These are phyloP conservation scores for Ogataea siamensis DNA, from an alignment of 805 yeast species.

Conservation along the genomic window DNA sequence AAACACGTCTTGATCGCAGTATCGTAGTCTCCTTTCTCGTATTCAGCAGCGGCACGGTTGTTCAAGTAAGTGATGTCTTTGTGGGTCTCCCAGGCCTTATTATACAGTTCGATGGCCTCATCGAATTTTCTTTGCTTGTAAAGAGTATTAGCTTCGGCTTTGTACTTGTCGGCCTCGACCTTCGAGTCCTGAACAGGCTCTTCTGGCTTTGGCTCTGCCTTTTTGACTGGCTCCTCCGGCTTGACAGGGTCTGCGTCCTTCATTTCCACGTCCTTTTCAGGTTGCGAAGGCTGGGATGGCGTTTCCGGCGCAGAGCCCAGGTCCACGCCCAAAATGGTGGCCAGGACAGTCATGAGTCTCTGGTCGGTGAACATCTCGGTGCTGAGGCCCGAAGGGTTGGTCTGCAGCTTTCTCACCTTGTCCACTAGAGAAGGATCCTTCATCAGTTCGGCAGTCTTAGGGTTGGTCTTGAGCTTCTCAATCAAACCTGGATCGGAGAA, in stretches of 20 bases:
- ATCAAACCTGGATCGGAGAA: constrained; percentile 79
- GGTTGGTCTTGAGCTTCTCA: constrained; percentile 72
- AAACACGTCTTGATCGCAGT: constrained; percentile 78
- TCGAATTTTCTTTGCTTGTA: constrained; percentile 89
- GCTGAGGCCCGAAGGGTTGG: constrained; percentile 74
- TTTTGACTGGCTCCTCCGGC: constrained; percentile 25
- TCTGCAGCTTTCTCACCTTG: constrained; percentile 58
- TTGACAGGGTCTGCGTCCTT: constrained; percentile 27
- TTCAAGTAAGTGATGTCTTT: constrained; percentile 91
- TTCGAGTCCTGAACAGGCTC: constrained; percentile 36
- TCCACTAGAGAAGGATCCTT: constrained; percentile 81
- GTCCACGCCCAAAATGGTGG: constrained; percentile 81
- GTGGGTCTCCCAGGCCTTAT: constrained; percentile 78
- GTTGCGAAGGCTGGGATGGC: constrained; percentile 22
- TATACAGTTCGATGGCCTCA: constrained; percentile 84
- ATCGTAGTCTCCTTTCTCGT: constrained; percentile 89
- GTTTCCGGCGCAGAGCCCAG: constrained; percentile 39
- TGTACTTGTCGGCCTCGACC: constrained; percentile 62
- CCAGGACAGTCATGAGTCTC: constrained; percentile 84
- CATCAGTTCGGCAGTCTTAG: constrained; percentile 84
- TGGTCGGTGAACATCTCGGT: constrained; percentile 74
- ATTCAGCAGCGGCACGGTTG: constrained; percentile 98
- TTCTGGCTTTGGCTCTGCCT: constrained; percentile 24
- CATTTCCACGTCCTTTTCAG: constrained; percentile 27
- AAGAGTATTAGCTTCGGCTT: constrained; percentile 80